Conservation (phyloP, 2,329 filamentous ascomycete genomes). For the Neonectria neomacrospora region DNA sequence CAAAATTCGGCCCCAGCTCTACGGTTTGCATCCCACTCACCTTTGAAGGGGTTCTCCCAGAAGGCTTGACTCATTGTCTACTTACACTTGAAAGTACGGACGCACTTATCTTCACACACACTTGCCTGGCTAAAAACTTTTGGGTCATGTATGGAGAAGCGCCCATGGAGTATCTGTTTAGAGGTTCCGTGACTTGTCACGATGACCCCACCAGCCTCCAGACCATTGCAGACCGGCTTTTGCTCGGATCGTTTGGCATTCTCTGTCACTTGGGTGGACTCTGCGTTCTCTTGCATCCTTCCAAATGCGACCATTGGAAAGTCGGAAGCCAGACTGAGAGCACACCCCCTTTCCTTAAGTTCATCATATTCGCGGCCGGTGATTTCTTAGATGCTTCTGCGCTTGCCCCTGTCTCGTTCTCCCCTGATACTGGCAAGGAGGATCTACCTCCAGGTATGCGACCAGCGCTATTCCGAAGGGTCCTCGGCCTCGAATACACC, state of each 20-base stretch:
- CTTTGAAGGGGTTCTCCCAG: slow-evolving; percentile 19
- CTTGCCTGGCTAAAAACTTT: slow-evolving; percentile 50
- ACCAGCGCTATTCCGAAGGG: slow-evolving; percentile 40
- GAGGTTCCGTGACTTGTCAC: slow-evolving; percentile 35
- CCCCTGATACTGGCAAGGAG: slow-evolving; percentile 7
- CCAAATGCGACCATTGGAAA: slow-evolving; percentile 51
- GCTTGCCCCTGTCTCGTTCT: slow-evolving; percentile 41
- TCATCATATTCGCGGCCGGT: slow-evolving; percentile 13
- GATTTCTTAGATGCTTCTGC: slow-evolving; percentile 25
- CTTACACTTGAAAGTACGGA: slow-evolving; percentile 39
- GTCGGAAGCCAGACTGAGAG: slow-evolving; percentile 20
- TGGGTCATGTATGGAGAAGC: slow-evolving; percentile 21
- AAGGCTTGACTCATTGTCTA: slow-evolving; percentile 40
- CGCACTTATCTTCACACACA: slow-evolving; percentile 49
- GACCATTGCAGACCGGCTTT: slow-evolving; percentile 49
- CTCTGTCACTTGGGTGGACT: slow-evolving; percentile 47
- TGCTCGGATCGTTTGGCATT: slow-evolving; percentile 50
- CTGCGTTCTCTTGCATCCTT: slow-evolving; percentile 55
- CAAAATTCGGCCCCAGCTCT: slow-evolving; percentile 33
- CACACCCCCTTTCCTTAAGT: slow-evolving; percentile 8
- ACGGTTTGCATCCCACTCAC: slow-evolving; percentile 26
- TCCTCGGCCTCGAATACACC: slow-evolving; percentile 49
- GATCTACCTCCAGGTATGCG: slow-evolving; percentile 32
- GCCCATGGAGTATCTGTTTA: slow-evolving; percentile 30
- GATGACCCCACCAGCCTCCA: slow-evolving; percentile 36